Conservation (phyloP, 176 grass and related monocot genomes). For the Poa pratensis region DNA sequence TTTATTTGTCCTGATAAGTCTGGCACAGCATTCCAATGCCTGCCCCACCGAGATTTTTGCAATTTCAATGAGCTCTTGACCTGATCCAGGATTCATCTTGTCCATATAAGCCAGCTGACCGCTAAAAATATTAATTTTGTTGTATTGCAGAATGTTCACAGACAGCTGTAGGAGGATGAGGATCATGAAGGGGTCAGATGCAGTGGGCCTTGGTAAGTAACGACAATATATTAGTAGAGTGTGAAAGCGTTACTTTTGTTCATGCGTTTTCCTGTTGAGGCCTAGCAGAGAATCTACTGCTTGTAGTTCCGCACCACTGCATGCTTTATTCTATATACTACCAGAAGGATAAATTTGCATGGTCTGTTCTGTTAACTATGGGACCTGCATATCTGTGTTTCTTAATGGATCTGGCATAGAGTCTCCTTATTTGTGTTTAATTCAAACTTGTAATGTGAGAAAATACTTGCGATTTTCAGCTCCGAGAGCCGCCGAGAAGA, state of each 20-base stretch:
- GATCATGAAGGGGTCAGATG: constrained; percentile 67
- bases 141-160: constrained; percentile 53
- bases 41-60: constrained; percentile 15
- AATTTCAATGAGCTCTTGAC: constrained; percentile 23
- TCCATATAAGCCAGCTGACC: not conserved
- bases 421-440: not conserved
- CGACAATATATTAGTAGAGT: not conserved
- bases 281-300: constrained; percentile 39
- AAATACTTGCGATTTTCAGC: constrained; percentile 36
- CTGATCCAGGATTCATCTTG: constrained; percentile 33
- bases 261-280: constrained; percentile 22
- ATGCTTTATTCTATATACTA: constrained; percentile 11
- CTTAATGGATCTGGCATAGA: not conserved
- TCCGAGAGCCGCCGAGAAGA: constrained; percentile 47
- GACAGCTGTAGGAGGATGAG: constrained; percentile 58
- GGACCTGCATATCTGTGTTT: not conserved
- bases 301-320: not conserved
- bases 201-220: constrained; percentile 65
- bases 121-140: constrained; percentile 26
- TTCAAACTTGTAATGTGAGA: not conserved
- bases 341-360: constrained; percentile 23
- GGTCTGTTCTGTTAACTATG: constrained; percentile 7
- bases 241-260: not conserved
- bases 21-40: not conserved
- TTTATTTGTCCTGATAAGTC: constrained; percentile 19